phyloP scores from a whole-genome alignment of 192 early-diverging fungal genomes.

The Podila verticillata region DNA sequence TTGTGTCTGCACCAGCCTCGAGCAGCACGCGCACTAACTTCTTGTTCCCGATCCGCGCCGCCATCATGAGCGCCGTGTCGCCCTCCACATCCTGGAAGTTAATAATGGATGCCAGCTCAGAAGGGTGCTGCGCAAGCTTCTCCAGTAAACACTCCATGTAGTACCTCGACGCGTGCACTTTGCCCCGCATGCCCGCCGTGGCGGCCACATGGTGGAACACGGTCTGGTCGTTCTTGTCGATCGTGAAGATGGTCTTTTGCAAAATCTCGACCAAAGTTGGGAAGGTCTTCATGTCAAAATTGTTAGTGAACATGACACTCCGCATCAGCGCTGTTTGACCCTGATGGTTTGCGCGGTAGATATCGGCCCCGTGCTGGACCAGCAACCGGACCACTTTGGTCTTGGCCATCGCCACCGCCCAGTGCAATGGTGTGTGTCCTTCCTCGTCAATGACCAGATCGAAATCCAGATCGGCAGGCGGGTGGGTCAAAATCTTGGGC shows the following conservation, averaged over 20 bases:
- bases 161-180: slow-evolving; percentile 78
- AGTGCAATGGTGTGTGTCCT: slow-evolving; percentile 94
- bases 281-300: slow-evolving; percentile 86
- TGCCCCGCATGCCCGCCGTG: slow-evolving; percentile 74
- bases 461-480: slow-evolving; percentile 77
- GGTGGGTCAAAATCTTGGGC: slow-evolving; percentile 63
- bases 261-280: slow-evolving; percentile 74
- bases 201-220: slow-evolving; percentile 92
- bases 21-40: slow-evolving; percentile 68
- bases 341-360: slow-evolving; percentile 73
- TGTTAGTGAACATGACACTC: slow-evolving; percentile 89
- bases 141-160: slow-evolving; percentile 89
- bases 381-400: slow-evolving; percentile 79
- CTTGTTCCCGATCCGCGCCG: slow-evolving; percentile 67
- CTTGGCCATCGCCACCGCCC: slow-evolving; percentile 92
- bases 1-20: slow-evolving; percentile 68
- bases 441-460: slow-evolving; percentile 93
- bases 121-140: slow-evolving; percentile 69
- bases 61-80: slow-evolving; percentile 79
- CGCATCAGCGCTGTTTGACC: slow-evolving; percentile 96
- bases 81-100: slow-evolving; percentile 85
- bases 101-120: slow-evolving; percentile 79
- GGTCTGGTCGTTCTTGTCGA: slow-evolving; percentile 83
- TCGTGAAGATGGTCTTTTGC: slow-evolving; percentile 75
- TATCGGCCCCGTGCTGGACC: slow-evolving; percentile 78